These are phyloP conservation scores for Boletus sp. DNA, from an alignment of 1,284 basidiomycete species.

Conservation along the genomic window DNA sequence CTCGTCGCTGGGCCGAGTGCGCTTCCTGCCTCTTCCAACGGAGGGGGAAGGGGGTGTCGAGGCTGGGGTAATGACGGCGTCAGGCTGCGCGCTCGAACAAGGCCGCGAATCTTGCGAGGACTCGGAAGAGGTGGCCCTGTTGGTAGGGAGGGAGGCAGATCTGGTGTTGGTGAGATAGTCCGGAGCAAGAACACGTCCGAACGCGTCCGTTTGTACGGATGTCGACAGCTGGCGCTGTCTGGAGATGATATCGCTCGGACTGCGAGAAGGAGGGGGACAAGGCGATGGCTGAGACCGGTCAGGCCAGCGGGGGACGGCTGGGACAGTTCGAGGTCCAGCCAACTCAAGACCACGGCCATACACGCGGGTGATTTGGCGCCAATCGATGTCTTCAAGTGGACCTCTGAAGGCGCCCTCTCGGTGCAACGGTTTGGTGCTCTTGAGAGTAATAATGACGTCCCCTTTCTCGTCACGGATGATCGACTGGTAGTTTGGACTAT, in stretches of 20 bases:
- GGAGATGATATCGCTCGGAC: constrained; percentile 5
- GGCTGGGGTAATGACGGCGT: neutral
- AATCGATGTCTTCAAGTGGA: constrained; percentile 14
- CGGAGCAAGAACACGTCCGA: constrained; percentile 9
- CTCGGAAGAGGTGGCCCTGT: neutral
- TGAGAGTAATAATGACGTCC: constrained; percentile 17
- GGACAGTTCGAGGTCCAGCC: neutral
- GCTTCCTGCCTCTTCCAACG: constrained; percentile 17
- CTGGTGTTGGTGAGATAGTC: neutral
- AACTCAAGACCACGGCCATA: constrained; percentile 15
- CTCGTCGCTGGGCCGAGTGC: constrained; percentile 9
- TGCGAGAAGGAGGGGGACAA: neutral
- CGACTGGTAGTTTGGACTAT: constrained; percentile 14
- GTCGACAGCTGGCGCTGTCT: constrained; percentile 10
- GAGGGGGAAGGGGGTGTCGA: constrained; percentile 11
- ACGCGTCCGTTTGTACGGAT: constrained; percentile 12
- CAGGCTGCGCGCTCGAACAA: neutral
- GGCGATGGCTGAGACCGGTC: constrained; percentile 4
- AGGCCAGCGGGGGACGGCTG: constrained; percentile 10
- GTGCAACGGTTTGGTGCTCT: constrained; percentile 11
- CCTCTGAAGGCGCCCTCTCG: constrained; percentile 25
- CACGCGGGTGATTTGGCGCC: constrained; percentile 7
- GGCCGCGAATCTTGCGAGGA: neutral
- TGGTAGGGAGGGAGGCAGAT: neutral
- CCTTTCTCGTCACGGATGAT: constrained; percentile 20